These are phyloP conservation scores for Rhodotorula sp. DNA, from an alignment of 1,284 basidiomycete species.

Conservation along the genomic window DNA sequence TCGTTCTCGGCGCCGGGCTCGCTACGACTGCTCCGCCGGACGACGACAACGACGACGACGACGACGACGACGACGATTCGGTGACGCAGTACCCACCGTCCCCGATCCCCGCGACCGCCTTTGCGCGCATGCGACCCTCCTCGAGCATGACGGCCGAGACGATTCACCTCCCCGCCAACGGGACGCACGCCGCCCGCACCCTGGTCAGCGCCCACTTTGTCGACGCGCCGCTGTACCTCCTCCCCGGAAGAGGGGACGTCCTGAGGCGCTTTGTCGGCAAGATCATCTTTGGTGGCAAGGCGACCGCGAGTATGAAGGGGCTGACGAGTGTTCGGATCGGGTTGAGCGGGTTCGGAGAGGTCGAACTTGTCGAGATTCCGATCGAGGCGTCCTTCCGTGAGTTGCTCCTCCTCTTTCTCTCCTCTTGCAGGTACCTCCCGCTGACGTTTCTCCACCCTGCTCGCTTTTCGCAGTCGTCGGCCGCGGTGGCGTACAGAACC, in stretches of 20 bases:
- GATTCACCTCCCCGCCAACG: conserved; percentile 29
- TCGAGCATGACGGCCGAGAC: conserved; percentile 34
- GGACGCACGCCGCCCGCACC: conserved; percentile 31
- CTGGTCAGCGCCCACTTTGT: conserved; percentile 29
- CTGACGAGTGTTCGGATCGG: conserved; percentile 26
- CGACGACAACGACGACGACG: conserved; percentile 15
- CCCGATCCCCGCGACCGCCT: conserved; percentile 40
- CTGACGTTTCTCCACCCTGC: neutral
- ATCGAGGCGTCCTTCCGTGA: conserved; percentile 36
- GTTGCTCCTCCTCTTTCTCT: too few relatives aligned
- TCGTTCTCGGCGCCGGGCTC: too few relatives aligned
- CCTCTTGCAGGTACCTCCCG: too few relatives aligned
- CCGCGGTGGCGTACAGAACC: conserved; percentile 9
- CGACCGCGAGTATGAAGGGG: conserved; percentile 36
- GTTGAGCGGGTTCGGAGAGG: conserved; percentile 31
- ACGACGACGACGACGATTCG: conserved; percentile 10
- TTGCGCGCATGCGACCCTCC: conserved; percentile 39
- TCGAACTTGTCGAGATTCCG: conserved; percentile 27
- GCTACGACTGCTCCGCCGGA: neutral
- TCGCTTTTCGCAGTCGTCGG: neutral
- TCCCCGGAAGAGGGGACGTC: conserved; percentile 31
- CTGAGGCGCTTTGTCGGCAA: conserved; percentile 35
- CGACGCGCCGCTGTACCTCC: conserved; percentile 39
- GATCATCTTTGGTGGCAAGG: conserved; percentile 34
- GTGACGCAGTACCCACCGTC: conserved; percentile 36